Conservation (phyloP, 148 eudicot species). For the Polygonum maritimum region DNA sequence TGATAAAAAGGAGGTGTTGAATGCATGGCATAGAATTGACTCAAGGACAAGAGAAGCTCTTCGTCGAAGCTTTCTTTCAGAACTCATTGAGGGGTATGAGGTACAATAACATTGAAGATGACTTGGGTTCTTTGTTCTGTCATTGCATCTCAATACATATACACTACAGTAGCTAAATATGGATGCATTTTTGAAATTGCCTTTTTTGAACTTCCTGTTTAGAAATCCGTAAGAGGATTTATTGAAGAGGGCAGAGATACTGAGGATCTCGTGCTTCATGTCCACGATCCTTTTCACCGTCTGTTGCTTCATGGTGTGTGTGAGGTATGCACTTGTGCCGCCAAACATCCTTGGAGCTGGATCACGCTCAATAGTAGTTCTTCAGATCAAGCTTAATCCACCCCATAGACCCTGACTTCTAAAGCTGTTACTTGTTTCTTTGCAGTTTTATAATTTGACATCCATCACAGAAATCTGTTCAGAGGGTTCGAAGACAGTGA, state of each 20-base stretch:
- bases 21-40: constrained; percentile 91
- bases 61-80: constrained; percentile 66
- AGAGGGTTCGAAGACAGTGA: constrained; percentile 33
- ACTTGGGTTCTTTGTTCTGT: background rate
- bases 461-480: constrained; percentile 43
- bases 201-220: constrained; percentile 2
- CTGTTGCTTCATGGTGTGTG: constrained; percentile 89
- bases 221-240: constrained; percentile 62
- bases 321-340: constrained; percentile 45
- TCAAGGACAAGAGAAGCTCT: constrained; percentile 88
- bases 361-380: no score
- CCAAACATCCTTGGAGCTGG: background rate
- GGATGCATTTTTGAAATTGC: background rate
- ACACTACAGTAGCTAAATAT: no score
- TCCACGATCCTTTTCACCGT: constrained; percentile 87
- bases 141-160: background rate
- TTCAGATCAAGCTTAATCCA: background rate
- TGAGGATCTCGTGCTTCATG: constrained; percentile 50
- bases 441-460: constrained; percentile 69
- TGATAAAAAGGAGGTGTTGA: constrained; percentile 68
- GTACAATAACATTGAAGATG: constrained; percentile 20
- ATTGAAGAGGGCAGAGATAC: constrained; percentile 37
- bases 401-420: background rate
- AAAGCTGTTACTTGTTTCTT: background rate
- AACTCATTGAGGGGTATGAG: constrained; percentile 69